phyloP scores from a whole-genome alignment of 2,329 filamentous ascomycete species.

The Arachnomyces sp. region DNA sequence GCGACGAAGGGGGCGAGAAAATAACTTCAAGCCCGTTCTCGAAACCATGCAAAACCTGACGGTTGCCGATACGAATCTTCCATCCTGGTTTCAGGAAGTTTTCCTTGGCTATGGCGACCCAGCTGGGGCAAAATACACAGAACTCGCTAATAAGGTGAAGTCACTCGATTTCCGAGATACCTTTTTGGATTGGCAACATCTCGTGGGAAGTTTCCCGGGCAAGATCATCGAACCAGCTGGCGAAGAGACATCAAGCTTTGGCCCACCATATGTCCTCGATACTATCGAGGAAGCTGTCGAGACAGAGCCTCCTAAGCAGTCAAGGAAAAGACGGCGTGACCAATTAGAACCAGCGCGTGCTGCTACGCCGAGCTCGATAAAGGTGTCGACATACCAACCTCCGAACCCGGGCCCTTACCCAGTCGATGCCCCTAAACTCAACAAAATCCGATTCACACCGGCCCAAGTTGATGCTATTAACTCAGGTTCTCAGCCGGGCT shows the following conservation, averaged over 20 bases:
- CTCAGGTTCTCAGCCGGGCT: slow-evolving; percentile 85
- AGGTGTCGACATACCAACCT: slow-evolving; percentile 83
- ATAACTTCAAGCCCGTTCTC: slow-evolving; percentile 92
- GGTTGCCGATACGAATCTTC: slow-evolving; percentile 74
- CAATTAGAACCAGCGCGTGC: slow-evolving; percentile 45
- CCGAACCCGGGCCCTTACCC: slow-evolving; percentile 85
- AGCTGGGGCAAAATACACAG: slow-evolving; percentile 74
- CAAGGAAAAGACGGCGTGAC: slow-evolving; percentile 82
- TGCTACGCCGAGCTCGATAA: slow-evolving; percentile 52
- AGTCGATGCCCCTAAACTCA: slow-evolving; percentile 71
- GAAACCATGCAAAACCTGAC: slow-evolving; percentile 84
- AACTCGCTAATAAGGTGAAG: slow-evolving; percentile 66
- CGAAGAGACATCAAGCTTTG: slow-evolving; percentile 63
- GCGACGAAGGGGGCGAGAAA: slow-evolving; percentile 75
- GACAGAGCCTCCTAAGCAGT: slow-evolving; percentile 49
- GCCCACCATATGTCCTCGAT: slow-evolving; percentile 80
- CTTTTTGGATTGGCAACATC: slow-evolving; percentile 90
- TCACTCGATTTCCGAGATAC: slow-evolving; percentile 88
- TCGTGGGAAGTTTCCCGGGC: slow-evolving; percentile 81
- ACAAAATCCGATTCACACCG: slow-evolving; percentile 79
- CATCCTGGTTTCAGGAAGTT: slow-evolving; percentile 89
- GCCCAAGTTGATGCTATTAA: slow-evolving; percentile 87
- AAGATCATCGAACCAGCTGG: slow-evolving; percentile 74
- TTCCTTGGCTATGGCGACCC: slow-evolving; percentile 97
- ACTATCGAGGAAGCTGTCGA: slow-evolving; percentile 46